Percentiles rank a stretch among this genome's conserved stretches.
Evolutionary conservation across 2,329 filamentous ascomycete species (phyloP).

Genomic region (Colletotrichum sp.): DNA sequence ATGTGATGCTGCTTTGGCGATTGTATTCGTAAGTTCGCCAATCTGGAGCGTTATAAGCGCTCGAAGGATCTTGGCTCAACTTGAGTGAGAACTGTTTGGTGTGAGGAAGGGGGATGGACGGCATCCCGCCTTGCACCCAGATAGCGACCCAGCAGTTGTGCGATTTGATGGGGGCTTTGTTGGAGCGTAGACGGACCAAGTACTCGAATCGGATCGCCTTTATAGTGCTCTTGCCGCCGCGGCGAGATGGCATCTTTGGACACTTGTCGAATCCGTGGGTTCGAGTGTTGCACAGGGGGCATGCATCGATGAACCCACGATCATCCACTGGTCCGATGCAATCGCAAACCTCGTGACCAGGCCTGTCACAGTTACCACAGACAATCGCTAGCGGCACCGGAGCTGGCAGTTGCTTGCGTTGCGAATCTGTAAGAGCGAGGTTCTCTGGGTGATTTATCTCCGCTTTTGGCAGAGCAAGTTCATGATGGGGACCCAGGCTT

Average conservation of each 20-base stretch:
- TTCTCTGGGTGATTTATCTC: background rate
- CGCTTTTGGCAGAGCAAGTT: background rate
- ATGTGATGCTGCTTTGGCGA: background rate
- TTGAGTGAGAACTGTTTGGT: background rate
- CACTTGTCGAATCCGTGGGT: background rate
- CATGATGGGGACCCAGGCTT: background rate
- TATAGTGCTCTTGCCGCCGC: background rate
- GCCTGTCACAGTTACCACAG: background rate
- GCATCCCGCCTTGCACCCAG: background rate
- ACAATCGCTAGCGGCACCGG: background rate
- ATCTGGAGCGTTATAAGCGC: background rate
- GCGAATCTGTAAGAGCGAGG: background rate
- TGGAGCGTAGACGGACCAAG: background rate
- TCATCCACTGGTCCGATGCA: slow-evolving; percentile 4
- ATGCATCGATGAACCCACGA: background rate
- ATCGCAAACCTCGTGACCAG: background rate
- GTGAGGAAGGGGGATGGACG: background rate
- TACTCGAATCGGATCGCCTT: background rate
- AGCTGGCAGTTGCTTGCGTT: background rate
- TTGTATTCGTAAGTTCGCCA: slow-evolving; percentile 3
- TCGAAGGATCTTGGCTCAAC: background rate
- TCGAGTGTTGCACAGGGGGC: background rate
- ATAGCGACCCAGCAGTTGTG: background rate
- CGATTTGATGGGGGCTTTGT: background rate
- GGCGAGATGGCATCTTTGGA: background rate